Evolutionary conservation across 2,329 filamentous ascomycete genomes (phyloP), one percentile per base, ranked within the genome.

Genomic region (Tricladium varicosporioides): DNA sequence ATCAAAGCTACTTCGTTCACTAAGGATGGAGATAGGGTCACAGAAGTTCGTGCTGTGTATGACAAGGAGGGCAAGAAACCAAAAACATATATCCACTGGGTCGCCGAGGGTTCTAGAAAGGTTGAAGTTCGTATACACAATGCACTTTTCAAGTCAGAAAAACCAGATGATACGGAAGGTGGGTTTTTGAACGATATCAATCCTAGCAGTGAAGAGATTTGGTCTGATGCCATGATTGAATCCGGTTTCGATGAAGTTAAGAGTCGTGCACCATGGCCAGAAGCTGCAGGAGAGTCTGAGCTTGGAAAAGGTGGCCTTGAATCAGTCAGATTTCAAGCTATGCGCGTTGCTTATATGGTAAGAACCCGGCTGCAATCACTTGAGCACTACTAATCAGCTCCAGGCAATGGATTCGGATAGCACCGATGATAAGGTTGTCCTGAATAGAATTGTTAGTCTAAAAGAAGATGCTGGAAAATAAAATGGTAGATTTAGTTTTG

Each of bases 61-160:
- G 87, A 90, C 60, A 88, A 88, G 58, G 87, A 90, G 59, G 83
- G 80, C 15, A 85, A 87, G 69, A 83, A 85, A 66, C 84, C 88
- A 44, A 93, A 95, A 76, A 86, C 91, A 1, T 90, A 85, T 69
- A 96, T 97, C 70, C 92, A 96, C 70, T 97, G 93, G 93, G 89
- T 96, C 5, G 84, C 86, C 5, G 83, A 85, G 42, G 86, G 84
- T 1, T 82, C 87, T 0, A 80, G 80, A 13, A 84, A 85, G 63
- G 86, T 87, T 11, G 88, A 92, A 72, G 89, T 85, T 44, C 88
- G 92, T 58, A 80, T 94, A 48, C 87, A 94, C 75, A 89, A 91
- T 70, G 78, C 85, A 2, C 81, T 97, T 0, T 97, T 97, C 82
- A 92, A 91, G 72, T 91, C 87, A 3, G 87, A 92, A 48, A 88